phyloP scores from a whole-genome alignment of 2,329 filamentous ascomycete species.

The Colletotrichum melonis region DNA sequence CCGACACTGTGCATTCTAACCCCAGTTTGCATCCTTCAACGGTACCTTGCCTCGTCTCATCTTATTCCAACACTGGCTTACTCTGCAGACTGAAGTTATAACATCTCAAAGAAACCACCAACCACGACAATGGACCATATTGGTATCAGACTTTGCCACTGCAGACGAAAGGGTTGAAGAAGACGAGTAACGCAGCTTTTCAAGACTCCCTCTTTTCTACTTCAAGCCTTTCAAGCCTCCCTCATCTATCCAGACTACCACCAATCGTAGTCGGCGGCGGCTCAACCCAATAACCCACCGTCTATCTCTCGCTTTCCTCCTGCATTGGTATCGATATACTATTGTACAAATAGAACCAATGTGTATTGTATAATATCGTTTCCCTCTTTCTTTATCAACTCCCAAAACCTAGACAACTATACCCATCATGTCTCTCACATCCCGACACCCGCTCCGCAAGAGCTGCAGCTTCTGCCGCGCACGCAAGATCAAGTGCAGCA shows the following conservation, averaged over 20 bases:
- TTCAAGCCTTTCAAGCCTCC: background rate
- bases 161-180: background rate
- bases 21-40: background rate
- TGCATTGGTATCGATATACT: background rate
- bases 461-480: conserved; percentile 52
- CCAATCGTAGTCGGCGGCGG: background rate
- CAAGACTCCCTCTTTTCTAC: background rate
- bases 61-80: background rate
- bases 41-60: background rate
- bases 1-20: background rate
- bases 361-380: background rate
- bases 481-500: conserved; percentile 52
- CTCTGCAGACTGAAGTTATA: background rate
- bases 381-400: background rate
- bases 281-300: background rate
- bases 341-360: background rate
- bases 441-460: conserved; percentile 47
- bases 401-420: background rate
- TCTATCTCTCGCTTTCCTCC: background rate
- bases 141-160: background rate
- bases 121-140: background rate
- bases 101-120: background rate
- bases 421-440: conserved; percentile 13
- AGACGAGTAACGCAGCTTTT: background rate
- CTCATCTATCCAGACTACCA: background rate